Evolutionary conservation across 1,284 basidiomycete genomes (phyloP), one percentile per base, ranked within the genome.

Genomic region (Serendipita sp.): DNA sequence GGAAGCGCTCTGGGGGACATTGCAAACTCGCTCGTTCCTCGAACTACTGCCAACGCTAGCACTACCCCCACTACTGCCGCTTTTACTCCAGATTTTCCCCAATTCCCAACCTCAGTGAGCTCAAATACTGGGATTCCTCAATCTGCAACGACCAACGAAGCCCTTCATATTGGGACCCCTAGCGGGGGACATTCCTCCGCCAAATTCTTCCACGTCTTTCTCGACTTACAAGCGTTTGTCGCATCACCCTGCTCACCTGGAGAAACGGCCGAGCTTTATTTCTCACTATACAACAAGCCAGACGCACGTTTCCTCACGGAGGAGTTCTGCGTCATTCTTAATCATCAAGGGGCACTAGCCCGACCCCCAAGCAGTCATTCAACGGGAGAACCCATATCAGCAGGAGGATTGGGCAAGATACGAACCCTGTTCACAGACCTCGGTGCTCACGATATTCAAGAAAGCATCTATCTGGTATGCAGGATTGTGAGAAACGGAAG

Each of bases 191-290:
- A 15, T 6, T 12, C 17, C 49, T 41, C 80, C 30, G 80, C 80
- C 64, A 87, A 87, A 68, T 92, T 93, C 71, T 91, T 88, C 71
- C 93, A 98, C 70, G 80, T 94, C 64, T 88, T 87, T 68, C 79
- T 98, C 65, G 93, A 98, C 68, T 74, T 97, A 12, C 86, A 90
- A 42, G 92, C 93, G 0, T 94, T 98, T 69, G 87, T 94, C 30
- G 94, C 93, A 3, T 88, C 87, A 4, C 87, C 87, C 1, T 97
- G 93, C 73, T 79, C 84, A 0, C 87, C 92, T 0, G 93, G 93
- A 13, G 94, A 98, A 73, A 88, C 88, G 0, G 88, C 85, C 3
- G 94, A 99, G 71, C 82, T 99, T 3, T 93, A 88, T 73, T 96
- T 98, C 74, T 93, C 92, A 2, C 79, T 99, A 3, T 98, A 91